These are phyloP conservation scores for Pseudogymnoascus verrucosus DNA, from an alignment of 2,329 filamentous ascomycete genomes.

Conservation along the genomic window DNA sequence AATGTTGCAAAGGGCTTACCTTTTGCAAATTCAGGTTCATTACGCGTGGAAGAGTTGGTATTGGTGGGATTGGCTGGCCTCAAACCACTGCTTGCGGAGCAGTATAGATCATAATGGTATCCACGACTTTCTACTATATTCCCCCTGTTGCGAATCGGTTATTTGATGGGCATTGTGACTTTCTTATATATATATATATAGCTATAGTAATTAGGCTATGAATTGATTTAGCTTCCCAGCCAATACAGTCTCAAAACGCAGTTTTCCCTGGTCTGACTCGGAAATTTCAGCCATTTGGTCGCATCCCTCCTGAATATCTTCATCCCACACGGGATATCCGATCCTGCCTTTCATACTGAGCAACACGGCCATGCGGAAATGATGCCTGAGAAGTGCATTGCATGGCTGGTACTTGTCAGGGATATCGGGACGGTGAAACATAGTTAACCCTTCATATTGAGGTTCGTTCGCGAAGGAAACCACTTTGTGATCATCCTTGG, in stretches of 20 bases:
- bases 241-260: not conserved
- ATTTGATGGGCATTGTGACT: no score
- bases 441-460: not conserved
- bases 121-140: not conserved
- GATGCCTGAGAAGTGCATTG: not conserved
- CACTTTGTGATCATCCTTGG: not conserved
- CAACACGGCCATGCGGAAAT: not conserved
- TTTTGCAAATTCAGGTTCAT: not conserved
- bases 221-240: not conserved
- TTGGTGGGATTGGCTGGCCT: not conserved
- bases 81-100: not conserved
- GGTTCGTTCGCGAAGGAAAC: not conserved
- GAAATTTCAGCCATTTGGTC: not conserved
- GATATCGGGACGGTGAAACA: not conserved
- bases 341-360: not conserved
- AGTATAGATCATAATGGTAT: not conserved
- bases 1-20: constrained; percentile 43
- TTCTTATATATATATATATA: not conserved
- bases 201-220: not conserved
- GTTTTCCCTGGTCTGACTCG: not conserved
- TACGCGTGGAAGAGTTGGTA: not conserved
- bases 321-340: not conserved
- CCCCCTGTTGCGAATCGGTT: no score
- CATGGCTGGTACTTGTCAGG: not conserved
- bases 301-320: not conserved